Conservation (phyloP, 2,329 filamentous ascomycete genomes). For the Westerdykella sp. region DNA sequence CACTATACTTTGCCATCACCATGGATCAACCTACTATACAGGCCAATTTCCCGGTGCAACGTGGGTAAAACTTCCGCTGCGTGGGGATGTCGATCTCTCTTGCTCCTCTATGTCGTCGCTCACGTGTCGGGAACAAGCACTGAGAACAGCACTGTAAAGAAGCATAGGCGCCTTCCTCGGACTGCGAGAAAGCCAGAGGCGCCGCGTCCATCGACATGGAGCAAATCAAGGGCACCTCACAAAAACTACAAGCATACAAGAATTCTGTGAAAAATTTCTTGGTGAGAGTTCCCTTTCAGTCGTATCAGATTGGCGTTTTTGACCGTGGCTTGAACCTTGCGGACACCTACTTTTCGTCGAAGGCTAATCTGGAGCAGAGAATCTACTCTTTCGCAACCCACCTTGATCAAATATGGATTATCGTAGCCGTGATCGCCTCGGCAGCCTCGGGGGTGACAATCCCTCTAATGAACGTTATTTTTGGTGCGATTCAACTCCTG, state of each 20-base stretch:
- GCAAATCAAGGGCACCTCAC: background rate
- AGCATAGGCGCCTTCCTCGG: background rate
- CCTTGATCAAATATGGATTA: conserved; percentile 11
- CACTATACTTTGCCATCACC: background rate
- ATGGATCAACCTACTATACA: background rate
- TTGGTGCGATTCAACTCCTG: conserved; percentile 40
- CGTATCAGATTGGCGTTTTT: no score
- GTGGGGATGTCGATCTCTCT: background rate
- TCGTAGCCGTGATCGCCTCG: conserved; percentile 13
- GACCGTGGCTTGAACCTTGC: no score
- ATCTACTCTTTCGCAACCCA: conserved; percentile 16
- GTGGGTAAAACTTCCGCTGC: background rate
- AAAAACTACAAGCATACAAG: conserved; percentile 3
- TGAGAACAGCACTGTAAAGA: no score
- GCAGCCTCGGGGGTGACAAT: conserved; percentile 25
- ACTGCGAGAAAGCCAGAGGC: background rate
- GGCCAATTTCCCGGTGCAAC: background rate
- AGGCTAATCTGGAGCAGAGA: conserved; percentile 7
- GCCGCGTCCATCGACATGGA: conserved; percentile 1
- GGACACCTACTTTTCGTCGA: no score
- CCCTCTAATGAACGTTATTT: conserved; percentile 54
- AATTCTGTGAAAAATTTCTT: conserved; percentile 4
- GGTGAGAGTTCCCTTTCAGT: background rate
- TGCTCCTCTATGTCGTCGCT: no score
- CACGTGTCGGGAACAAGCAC: no score